A percentile compares a stretch with the other conserved stretches of the same genome.
phyloP scores from a whole-genome alignment of 371 early-diverging fungal genomes.

The Saksenaea oblongispora region DNA sequence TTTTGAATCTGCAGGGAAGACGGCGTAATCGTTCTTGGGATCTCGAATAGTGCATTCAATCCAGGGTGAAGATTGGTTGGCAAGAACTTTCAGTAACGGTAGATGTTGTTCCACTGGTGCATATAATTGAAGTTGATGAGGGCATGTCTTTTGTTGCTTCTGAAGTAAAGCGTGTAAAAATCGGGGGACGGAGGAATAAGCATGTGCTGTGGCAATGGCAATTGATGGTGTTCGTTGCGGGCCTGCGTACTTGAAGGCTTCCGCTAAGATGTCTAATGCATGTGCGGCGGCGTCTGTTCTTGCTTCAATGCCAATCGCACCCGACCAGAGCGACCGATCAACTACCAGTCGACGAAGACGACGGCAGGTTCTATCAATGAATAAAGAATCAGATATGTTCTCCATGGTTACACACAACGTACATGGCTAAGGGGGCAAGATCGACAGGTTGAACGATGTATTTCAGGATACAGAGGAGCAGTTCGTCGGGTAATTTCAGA shows the following conservation, averaged over 20 bases:
- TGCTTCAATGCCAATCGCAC: conserved; percentile 4
- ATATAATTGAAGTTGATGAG: background rate
- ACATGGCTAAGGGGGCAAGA: conserved; percentile 33
- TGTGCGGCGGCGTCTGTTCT: background rate
- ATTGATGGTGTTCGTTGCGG: background rate
- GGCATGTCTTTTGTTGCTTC: background rate
- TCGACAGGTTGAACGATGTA: conserved; percentile 28
- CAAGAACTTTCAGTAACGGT: background rate
- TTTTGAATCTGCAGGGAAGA: background rate
- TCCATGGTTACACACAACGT: conserved; percentile 7
- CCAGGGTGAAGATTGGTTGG: conserved; percentile 2
- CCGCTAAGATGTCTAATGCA: background rate
- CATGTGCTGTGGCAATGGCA: background rate
- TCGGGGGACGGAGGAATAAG: background rate
- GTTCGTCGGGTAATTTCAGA: conserved; percentile 26
- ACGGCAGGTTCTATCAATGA: conserved; percentile 17
- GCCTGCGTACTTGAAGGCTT: background rate
- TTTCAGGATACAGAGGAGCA: conserved; percentile 25
- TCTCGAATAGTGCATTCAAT: background rate
- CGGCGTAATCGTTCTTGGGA: background rate
- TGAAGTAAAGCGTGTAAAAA: conserved; percentile 5
- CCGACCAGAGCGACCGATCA: conserved; percentile 19
- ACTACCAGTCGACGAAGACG: conserved; percentile 5
- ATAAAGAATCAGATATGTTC: conserved; percentile 10
- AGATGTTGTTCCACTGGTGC: background rate